phyloP scores from a whole-genome alignment of 164 flowering plant genomes.

The Platanus orientalis region DNA sequence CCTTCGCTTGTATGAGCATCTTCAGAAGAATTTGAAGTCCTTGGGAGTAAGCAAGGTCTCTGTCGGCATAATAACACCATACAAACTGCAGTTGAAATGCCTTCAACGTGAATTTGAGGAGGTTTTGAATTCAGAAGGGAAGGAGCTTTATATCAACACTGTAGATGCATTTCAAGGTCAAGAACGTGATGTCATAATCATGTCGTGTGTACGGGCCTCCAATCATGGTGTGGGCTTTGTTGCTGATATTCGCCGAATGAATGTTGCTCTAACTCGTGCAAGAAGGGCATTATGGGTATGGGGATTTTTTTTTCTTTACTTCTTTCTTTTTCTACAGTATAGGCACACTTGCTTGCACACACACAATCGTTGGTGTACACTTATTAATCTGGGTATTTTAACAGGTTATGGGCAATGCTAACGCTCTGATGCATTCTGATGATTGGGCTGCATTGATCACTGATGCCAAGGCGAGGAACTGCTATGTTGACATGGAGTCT shows the following conservation, averaged over 20 bases:
- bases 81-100: constrained; percentile 72
- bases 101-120: constrained; percentile 62
- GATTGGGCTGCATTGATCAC: constrained; percentile 68
- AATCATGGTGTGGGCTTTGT: constrained; percentile 74
- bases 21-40: constrained; percentile 53
- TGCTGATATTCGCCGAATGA: constrained; percentile 77
- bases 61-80: constrained; percentile 76
- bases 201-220: constrained; percentile 84
- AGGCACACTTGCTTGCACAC: neutral
- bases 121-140: constrained; percentile 57
- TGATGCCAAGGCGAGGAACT: constrained; percentile 62
- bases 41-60: constrained; percentile 47
- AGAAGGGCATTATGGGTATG: constrained; percentile 75
- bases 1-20: constrained; percentile 56
- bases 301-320: neutral
- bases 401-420: constrained; percentile 81
- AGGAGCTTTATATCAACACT: constrained; percentile 65
- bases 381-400: neutral
- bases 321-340: neutral
- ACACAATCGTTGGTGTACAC: neutral
- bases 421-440: constrained; percentile 50
- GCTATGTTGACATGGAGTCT: constrained; percentile 58
- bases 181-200: constrained; percentile 75
- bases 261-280: constrained; percentile 79
- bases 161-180: constrained; percentile 87